Conservation (phyloP, 169 alveolate genomes). For the Perkinsus marinus region DNA sequence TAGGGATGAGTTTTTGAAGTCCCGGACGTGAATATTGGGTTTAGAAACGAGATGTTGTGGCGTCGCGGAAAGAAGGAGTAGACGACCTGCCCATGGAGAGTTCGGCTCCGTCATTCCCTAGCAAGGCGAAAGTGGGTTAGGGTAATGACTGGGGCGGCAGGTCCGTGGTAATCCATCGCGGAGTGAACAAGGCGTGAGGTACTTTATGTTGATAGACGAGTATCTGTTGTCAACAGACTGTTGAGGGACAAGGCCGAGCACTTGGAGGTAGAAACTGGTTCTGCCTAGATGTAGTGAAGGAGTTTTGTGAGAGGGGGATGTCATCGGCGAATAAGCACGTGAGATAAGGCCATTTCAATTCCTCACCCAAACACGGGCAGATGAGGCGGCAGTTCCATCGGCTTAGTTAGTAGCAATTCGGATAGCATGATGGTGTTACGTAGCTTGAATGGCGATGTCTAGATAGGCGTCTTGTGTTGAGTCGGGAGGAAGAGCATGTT, state of each 20-base stretch:
- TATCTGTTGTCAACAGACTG: no score
- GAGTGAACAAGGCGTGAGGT: not conserved
- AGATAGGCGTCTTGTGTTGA: not conserved
- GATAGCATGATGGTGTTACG: not conserved
- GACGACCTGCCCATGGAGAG: not conserved
- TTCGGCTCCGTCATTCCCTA: not conserved
- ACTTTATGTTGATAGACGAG: not conserved
- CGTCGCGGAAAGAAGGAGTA: not conserved
- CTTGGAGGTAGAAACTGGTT: not conserved
- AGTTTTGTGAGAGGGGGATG: not conserved
- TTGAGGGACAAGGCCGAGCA: not conserved
- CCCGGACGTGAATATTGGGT: not conserved
- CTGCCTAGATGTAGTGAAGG: not conserved
- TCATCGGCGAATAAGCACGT: no score
- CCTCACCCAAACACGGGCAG: no score
- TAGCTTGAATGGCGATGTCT: not conserved
- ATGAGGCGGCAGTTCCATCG: no score
- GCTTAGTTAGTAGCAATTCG: no score
- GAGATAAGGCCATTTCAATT: no score
- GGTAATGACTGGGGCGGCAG: not conserved
- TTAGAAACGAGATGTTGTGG: not conserved
- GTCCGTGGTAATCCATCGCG: not conserved
- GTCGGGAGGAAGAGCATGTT: not conserved
- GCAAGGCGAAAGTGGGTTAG: not conserved
- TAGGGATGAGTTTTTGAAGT: not conserved